Conservation (phyloP, 129 eudicot genomes). For the Flaveria brownii region DNA sequence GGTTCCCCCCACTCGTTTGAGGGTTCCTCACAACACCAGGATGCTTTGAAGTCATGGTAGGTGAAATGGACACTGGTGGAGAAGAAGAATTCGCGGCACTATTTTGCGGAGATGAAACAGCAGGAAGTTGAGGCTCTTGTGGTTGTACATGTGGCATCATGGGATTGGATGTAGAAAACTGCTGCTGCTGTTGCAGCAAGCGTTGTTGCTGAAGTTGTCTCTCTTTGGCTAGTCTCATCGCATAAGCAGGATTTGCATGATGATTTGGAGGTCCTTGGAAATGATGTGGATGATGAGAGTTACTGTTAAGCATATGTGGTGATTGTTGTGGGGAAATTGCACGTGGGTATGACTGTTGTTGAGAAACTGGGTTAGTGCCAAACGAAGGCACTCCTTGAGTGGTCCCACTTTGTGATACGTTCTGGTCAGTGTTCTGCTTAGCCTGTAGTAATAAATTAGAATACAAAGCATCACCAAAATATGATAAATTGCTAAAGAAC, state of each 20-base stretch:
- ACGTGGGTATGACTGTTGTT: constrained; percentile 57
- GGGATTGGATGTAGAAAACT: constrained; percentile 58
- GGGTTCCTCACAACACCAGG: constrained; percentile 56
- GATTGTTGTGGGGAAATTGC: constrained; percentile 68
- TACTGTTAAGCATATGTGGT: constrained; percentile 48
- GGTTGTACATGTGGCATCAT: constrained; percentile 57
- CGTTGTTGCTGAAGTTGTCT: constrained; percentile 75
- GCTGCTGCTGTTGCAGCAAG: constrained; percentile 57
- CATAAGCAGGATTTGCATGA: constrained; percentile 64
- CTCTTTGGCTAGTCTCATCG: constrained; percentile 71
- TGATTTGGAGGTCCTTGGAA: constrained; percentile 66
- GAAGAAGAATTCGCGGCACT: constrained; percentile 53
- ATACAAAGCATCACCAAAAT: background rate
- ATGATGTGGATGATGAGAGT: constrained; percentile 68
- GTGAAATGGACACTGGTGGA: constrained; percentile 55
- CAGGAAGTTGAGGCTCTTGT: constrained; percentile 57
- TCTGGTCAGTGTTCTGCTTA: constrained; percentile 62
- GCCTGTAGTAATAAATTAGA: constrained; percentile 47
- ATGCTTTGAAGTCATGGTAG: constrained; percentile 55
- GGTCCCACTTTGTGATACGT: constrained; percentile 52
- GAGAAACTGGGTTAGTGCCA: constrained; percentile 51
- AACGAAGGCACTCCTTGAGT: constrained; percentile 56
- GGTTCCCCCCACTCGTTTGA: constrained; percentile 55
- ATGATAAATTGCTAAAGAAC: constrained; percentile 24
- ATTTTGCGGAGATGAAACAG: constrained; percentile 68